phyloP scores from a whole-genome alignment of 2,329 filamentous ascomycete genomes.

The Fusarium sp. region DNA sequence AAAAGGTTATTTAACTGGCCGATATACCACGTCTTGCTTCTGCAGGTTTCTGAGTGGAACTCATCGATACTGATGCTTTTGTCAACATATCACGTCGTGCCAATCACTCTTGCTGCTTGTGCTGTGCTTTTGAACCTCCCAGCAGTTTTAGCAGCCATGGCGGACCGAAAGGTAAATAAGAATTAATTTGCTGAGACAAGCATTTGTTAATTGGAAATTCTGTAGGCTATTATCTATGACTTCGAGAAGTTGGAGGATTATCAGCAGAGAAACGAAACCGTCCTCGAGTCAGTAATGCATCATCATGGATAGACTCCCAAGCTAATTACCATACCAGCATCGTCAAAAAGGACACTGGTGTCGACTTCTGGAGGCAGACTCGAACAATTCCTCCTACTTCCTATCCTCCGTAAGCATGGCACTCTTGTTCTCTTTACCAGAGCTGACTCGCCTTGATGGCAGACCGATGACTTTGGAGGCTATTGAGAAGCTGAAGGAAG shows the following conservation, averaged over 20 bases:
- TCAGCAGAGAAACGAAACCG: neutral
- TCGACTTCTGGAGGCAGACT: neutral
- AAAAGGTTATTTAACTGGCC: constrained; percentile 19
- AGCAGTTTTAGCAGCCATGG: neutral
- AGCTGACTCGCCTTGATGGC: rapidly evolving
- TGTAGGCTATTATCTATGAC: neutral
- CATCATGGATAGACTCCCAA: rapidly evolving
- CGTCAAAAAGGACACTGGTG: constrained; percentile 9
- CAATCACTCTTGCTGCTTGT: constrained; percentile 3
- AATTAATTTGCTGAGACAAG: rapidly evolving
- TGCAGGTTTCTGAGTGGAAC: neutral
- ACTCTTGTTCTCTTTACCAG: rapidly evolving
- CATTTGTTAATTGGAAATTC: rapidly evolving
- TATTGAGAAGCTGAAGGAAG: constrained; percentile 14
- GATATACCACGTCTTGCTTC: neutral
- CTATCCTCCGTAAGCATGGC: constrained; percentile 1
- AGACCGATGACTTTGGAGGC: constrained; percentile 14
- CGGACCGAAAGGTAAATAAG: constrained; percentile 2
- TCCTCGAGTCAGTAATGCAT: neutral
- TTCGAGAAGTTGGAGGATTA: constrained; percentile 14
- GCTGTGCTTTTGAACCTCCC: neutral
- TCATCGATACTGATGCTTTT: neutral
- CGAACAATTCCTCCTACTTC: constrained; percentile 6
- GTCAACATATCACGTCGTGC: constrained; percentile 15
- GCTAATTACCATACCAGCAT: neutral